Evolutionary conservation across 1,139 yeast species (phyloP), one percentile per base, ranked within the genome.

Genomic region (Suhomyces kunorum): DNA sequence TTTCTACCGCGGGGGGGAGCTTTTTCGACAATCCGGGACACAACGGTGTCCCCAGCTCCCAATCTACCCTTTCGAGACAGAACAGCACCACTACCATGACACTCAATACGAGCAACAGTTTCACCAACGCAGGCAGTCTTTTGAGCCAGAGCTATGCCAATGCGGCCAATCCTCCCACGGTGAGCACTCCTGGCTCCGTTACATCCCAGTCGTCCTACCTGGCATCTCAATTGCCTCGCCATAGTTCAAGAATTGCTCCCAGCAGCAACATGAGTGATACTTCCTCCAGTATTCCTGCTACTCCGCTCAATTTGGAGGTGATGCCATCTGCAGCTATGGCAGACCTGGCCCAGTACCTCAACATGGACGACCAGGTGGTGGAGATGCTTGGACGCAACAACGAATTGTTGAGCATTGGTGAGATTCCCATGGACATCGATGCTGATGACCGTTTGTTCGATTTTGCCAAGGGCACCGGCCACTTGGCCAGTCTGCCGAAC

Each of bases 11-110:
- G 14, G 55, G 50, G 35, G 50, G 54, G 32, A 48, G 59, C 16
- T 68, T 58, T 46, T 67, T 68, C 46, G 74, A 68, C 36, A 51
- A 40, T 27, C 38, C 41, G n/a, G n/a, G n/a, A n/a, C n/a, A n/a
- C n/a, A n/a, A n/a, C n/a, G n/a, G n/a, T 5, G 23, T 20, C 11
- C 11, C 24, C n/a, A 7, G 32, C 8, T 26, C 20, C 15, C 33
- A 27, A 22, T 12, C 38, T 14, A 37, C 38, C 11, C 39, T 44
- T 12, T 47, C 52, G n/a, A 39, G 54, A 23, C 45, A 48, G 40
- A 51, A 46, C 45, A 50, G 50, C 36, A 36, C 49, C 19, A 41
- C 44, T 20, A 46, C 48, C 13, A 38, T 40, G 34, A 38, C 39
- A 15, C 39, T 38, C 35, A 41, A 32, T 16, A 29, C 28, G 5